These are phyloP conservation scores for Curvularia sp. DNA, from an alignment of 2,329 filamentous ascomycete species.

Conservation along the genomic window DNA sequence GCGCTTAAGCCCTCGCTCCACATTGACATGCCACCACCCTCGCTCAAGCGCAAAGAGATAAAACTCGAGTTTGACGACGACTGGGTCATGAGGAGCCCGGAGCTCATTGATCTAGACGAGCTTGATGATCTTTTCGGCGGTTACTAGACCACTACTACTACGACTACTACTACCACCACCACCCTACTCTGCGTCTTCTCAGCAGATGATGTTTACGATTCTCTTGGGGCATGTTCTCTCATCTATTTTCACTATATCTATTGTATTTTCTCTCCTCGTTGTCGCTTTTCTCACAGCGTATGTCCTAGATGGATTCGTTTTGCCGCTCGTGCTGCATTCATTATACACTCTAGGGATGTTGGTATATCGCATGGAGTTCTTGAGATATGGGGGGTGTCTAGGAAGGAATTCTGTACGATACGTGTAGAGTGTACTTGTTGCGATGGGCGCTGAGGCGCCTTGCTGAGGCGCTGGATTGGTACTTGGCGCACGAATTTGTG, in stretches of 20 bases:
- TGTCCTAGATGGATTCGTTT: slow-evolving; percentile 42
- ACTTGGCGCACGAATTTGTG: slow-evolving; percentile 30
- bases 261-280: slow-evolving; percentile 25
- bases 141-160: slow-evolving; percentile 14
- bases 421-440: slow-evolving; percentile 36
- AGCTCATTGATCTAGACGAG: slow-evolving; percentile 91
- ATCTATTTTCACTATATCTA: slow-evolving; percentile 34
- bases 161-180: slow-evolving; percentile 3
- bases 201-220: slow-evolving; percentile 43
- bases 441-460: slow-evolving; percentile 27
- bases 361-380: slow-evolving; percentile 39
- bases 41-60: slow-evolving; percentile 42
- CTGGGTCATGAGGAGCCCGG: slow-evolving; percentile 69
- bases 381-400: slow-evolving; percentile 37
- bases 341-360: slow-evolving; percentile 34
- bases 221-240: slow-evolving; percentile 35
- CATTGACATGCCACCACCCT: slow-evolving; percentile 44
- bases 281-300: slow-evolving; percentile 27
- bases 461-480: slow-evolving; percentile 41
- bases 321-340: slow-evolving; percentile 44
- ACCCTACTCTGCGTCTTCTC: slow-evolving; percentile 16
- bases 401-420: slow-evolving; percentile 41
- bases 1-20: slow-evolving; percentile 52
- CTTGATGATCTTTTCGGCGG: slow-evolving; percentile 54
- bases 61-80: slow-evolving; percentile 44